These are phyloP conservation scores for Aspergillus bridgeri DNA, from an alignment of 495 filamentous ascomycete species.

Conservation along the genomic window DNA sequence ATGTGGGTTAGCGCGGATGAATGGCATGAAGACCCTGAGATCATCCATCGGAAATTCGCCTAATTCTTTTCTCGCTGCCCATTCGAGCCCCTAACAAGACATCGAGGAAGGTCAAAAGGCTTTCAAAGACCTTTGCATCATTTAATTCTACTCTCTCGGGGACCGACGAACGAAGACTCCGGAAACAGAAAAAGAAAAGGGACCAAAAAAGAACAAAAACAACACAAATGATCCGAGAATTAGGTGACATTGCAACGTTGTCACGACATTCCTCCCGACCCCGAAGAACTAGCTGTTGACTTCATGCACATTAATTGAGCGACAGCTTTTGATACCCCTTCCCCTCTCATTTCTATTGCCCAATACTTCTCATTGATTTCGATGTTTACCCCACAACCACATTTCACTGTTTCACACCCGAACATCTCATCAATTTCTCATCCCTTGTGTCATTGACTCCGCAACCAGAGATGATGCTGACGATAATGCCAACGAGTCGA, in stretches of 20 bases:
- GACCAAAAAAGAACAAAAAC: conserved; percentile 8
- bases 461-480: not conserved
- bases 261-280: not conserved
- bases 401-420: not conserved
- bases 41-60: conserved; percentile 96
- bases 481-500: not conserved
- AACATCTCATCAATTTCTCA: no score
- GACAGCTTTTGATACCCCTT: conserved; percentile 41
- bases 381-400: not conserved
- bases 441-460: no score
- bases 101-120: not conserved
- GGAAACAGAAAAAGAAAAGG: not conserved
- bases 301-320: not conserved
- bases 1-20: conserved; percentile 99
- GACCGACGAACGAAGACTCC: no score
- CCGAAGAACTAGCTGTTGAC: not conserved
- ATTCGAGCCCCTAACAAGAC: conserved; percentile 1
- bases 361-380: conserved; percentile 9
- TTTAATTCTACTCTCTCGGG: not conserved
- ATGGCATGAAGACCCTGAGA: conserved; percentile 98
- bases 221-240: conserved; percentile 16
- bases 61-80: conserved; percentile 34
- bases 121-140: no score
- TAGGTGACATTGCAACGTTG: conserved; percentile 22
- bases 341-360: conserved; percentile 12